Conservation (phyloP, 192 early-diverging fungal genomes). For the Backusella tarrabulga region DNA sequence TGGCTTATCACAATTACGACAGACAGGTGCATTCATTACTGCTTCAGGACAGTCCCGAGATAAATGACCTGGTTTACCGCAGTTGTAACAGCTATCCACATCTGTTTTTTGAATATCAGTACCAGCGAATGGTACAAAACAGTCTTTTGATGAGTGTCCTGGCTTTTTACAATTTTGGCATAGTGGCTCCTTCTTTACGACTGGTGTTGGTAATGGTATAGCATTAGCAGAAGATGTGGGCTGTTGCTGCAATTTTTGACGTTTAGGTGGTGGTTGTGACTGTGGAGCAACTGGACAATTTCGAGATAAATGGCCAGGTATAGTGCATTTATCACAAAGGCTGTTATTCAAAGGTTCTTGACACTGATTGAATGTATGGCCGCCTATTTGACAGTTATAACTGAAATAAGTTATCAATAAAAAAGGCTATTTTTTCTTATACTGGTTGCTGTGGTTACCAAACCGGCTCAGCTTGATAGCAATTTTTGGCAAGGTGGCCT, state of each 20-base stretch:
- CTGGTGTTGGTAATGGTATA: conserved; percentile 15
- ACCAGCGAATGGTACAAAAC: background rate
- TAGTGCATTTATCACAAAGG: conserved; percentile 47
- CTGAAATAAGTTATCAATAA: conserved; percentile 17
- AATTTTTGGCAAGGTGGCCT: conserved; percentile 52
- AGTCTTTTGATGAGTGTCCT: conserved; percentile 33
- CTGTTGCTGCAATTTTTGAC: background rate
- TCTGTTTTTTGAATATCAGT: conserved; percentile 39
- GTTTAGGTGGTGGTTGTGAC: conserved; percentile 26
- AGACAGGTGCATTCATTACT: conserved; percentile 17
- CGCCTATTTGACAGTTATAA: conserved; percentile 52
- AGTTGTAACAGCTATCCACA: conserved; percentile 26
- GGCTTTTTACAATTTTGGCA: conserved; percentile 53
- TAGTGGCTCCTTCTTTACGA: conserved; percentile 37
- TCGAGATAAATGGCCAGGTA: background rate
- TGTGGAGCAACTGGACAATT: conserved; percentile 3
- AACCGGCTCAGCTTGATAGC: conserved; percentile 43
- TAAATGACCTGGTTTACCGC: conserved; percentile 27
- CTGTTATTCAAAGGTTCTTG: background rate
- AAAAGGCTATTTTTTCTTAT: background rate
- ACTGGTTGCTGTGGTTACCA: conserved; percentile 35
- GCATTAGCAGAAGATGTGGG: background rate
- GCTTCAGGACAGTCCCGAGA: conserved; percentile 30
- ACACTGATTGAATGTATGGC: conserved; percentile 35
- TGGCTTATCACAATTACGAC: conserved; percentile 50